phyloP scores from a whole-genome alignment of 257 asterid genomes.

The Lycium barbarum region DNA sequence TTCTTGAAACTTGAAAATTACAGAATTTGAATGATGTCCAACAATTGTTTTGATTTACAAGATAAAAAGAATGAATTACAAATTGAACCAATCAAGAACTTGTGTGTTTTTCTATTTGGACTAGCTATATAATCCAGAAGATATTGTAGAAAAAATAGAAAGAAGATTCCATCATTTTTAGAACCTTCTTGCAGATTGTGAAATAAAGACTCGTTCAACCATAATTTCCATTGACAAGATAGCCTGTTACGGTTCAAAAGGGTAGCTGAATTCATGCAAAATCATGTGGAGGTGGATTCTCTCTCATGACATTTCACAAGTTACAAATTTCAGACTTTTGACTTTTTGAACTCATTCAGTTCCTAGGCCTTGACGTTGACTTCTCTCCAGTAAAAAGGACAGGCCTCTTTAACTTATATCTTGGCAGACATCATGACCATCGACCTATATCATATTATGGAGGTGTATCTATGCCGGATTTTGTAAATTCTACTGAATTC shows the following conservation, averaged over 20 bases:
- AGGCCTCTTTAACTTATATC: neutral
- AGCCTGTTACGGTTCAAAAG: neutral
- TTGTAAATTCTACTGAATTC: neutral
- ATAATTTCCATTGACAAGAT: slow-evolving; percentile 11
- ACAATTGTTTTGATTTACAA: too few species aligned
- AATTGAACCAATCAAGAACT: too few species aligned
- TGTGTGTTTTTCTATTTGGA: too few species aligned
- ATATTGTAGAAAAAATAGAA: too few species aligned
- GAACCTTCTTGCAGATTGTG: too few species aligned
- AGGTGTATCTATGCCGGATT: neutral
- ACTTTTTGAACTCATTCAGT: neutral
- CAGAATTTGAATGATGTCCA: too few species aligned
- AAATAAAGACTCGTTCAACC: neutral
- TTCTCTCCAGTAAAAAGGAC: neutral
- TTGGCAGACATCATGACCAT: neutral
- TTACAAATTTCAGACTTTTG: neutral
- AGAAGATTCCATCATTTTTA: too few species aligned
- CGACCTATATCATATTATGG: neutral
- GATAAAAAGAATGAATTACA: too few species aligned
- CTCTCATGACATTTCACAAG: neutral
- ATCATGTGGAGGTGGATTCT: neutral
- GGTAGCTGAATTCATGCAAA: slow-evolving; percentile 3
- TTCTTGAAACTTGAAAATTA: too few species aligned
- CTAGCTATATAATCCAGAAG: too few species aligned
- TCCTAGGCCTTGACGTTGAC: neutral